phyloP scores from a whole-genome alignment of 2,329 filamentous ascomycete species.

The Ascochyta clinopodiicola region DNA sequence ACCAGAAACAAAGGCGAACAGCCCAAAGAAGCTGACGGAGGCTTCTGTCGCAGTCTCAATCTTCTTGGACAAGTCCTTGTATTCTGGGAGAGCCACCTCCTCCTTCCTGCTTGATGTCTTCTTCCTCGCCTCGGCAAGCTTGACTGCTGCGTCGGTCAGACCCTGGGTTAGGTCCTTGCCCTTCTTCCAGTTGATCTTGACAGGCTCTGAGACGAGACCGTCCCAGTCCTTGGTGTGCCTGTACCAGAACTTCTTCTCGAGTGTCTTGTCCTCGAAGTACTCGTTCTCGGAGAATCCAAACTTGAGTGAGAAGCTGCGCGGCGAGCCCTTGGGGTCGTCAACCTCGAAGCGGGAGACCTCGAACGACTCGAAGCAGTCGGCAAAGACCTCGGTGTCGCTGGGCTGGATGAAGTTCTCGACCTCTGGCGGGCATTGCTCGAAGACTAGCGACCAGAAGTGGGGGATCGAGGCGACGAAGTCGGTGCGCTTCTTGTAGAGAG shows the following conservation, averaged over 20 bases:
- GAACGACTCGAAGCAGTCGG: conserved; percentile 70
- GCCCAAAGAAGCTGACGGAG: conserved; percentile 82
- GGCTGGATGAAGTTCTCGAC: conserved; percentile 89
- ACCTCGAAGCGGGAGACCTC: conserved; percentile 83
- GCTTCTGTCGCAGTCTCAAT: conserved; percentile 66
- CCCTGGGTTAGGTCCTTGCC: conserved; percentile 85
- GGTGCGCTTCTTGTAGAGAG: conserved; percentile 79
- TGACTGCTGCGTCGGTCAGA: conserved; percentile 74
- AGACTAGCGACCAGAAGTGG: conserved; percentile 93
- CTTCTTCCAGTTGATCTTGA: conserved; percentile 78
- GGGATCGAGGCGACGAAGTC: conserved; percentile 74
- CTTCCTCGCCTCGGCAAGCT: conserved; percentile 69
- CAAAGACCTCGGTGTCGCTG: conserved; percentile 75
- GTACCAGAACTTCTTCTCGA: conserved; percentile 95
- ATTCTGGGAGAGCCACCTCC: conserved; percentile 62
- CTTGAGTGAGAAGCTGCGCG: conserved; percentile 73
- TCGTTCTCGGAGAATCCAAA: conserved; percentile 84
- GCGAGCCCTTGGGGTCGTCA: conserved; percentile 71
- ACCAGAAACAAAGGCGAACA: conserved; percentile 76
- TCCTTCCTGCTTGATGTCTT: conserved; percentile 56
- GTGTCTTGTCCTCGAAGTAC: conserved; percentile 75
- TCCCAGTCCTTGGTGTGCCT: conserved; percentile 73
- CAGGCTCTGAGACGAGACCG: conserved; percentile 85
- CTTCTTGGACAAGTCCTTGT: conserved; percentile 61
- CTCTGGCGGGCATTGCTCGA: conserved; percentile 84